A percentile compares a stretch with the other conserved stretches of the same genome.
phyloP scores from a whole-genome alignment of 306 rosid genomes.

The Clitoria ternatea region DNA sequence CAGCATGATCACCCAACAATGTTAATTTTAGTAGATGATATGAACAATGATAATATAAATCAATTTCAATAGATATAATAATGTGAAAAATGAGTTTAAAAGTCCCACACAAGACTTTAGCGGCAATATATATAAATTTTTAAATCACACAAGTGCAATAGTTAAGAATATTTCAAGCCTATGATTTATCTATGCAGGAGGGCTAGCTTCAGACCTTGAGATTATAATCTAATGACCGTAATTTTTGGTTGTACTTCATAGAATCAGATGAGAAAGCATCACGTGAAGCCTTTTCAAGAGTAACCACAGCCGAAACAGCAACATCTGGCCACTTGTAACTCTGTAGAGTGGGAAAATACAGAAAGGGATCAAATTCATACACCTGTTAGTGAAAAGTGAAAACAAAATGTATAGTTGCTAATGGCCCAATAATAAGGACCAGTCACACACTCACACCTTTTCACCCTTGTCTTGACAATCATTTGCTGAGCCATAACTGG shows the following conservation, averaged over 20 bases:
- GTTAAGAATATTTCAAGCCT: neutral
- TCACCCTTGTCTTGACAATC: constrained; percentile 39
- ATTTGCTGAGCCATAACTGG: constrained; percentile 30
- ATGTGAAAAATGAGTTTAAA: too few relatives aligned
- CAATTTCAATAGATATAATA: too few relatives aligned
- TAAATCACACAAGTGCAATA: neutral
- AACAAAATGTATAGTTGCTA: constrained; percentile 4
- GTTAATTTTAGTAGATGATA: neutral
- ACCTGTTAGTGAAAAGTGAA: neutral
- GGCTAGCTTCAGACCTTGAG: constrained; percentile 61
- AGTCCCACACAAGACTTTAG: neutral
- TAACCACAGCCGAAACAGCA: constrained; percentile 65
- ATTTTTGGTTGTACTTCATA: constrained; percentile 85
- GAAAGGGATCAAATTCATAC: neutral
- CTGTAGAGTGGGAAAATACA: constrained; percentile 36
- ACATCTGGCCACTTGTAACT: constrained; percentile 77
- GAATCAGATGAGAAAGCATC: constrained; percentile 62
- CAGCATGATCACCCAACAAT: constrained; percentile 15
- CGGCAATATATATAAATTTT: neutral
- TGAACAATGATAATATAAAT: neutral
- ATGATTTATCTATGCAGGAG: constrained; percentile 1
- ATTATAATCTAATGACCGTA: constrained; percentile 63
- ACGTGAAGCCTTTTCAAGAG: constrained; percentile 81
- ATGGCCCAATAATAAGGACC: neutral
- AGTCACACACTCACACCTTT: constrained; percentile 48